Base-by-base conservation (phyloP, 495 filamentous ascomycete genomes). In the Terfezia boudieri region DNA sequence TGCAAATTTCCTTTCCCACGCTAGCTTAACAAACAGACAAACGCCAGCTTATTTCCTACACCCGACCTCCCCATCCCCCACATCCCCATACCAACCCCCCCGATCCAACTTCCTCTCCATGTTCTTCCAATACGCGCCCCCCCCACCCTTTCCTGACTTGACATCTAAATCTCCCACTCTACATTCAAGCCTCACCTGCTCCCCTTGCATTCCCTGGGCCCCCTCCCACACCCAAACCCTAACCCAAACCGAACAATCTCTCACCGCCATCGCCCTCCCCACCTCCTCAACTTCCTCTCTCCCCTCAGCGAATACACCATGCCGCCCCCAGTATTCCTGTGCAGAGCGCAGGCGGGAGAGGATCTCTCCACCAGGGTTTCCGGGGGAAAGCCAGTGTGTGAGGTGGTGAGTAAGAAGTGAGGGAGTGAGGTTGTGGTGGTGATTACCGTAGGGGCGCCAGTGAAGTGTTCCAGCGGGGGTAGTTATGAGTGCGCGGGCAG, bases 171-270 rank as follows among this genome's bases (percentile, higher is more conserved):
- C 81, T 0, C 76, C 81, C 2, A 84, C 54, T 53, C 64, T 64
- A 3, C 58, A 61, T 22, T 64, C 62, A 16, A 64, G 61, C 50
- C 54, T 59, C 64, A 1, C 62, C 61, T 20, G 56, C 51, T 11
- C 62, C 59, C 14, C 26, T 32, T 32, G 26, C 26, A 32, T 32
- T 7, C 26, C 26, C 26, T 32, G 26, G 4, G 7, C 7, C 26
- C 26, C 26, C 26, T 32, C 26, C 26, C 26, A 32, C 26, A 32
- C 7, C 26, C 26, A 32, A 57, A 79, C 72, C 66, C 72, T 75
- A 54, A 83, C 58, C 58, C 76, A 83, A 55, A 84, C 66, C 2
- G 78, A 81, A 61, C 81, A 84, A 59, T 84, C 81, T 51, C 81
- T 64, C 17, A 84, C 55, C 12, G 80, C 81, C 79, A 83, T 83